These are phyloP conservation scores for Geranium rotundifolium DNA, from an alignment of 345 rosid species.

Conservation along the genomic window DNA sequence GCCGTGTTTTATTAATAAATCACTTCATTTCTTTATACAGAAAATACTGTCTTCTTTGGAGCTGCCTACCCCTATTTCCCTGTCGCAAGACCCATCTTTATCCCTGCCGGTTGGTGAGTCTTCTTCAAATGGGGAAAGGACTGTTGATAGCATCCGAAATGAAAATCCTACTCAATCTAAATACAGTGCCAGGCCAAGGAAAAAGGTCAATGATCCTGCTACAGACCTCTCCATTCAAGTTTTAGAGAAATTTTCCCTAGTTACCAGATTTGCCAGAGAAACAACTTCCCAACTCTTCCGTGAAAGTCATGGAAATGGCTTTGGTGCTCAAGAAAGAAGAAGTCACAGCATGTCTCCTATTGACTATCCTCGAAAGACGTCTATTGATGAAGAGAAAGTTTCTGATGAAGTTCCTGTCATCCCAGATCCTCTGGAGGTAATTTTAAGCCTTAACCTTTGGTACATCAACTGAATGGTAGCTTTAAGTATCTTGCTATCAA, in stretches of 20 bases:
- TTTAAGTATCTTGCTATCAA: not conserved
- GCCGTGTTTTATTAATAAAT: not conserved
- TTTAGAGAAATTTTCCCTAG: conserved; percentile 85
- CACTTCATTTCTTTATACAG: conserved; percentile 30
- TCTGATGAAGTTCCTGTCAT: conserved; percentile 34
- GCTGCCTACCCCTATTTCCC: conserved; percentile 68
- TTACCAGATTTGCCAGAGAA: conserved; percentile 88
- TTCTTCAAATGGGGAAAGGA: conserved; percentile 28
- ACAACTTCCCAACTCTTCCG: conserved; percentile 81
- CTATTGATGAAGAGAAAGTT: conserved; percentile 27
- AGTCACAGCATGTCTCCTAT: conserved; percentile 22
- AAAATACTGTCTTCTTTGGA: conserved; percentile 83
- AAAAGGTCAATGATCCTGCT: conserved; percentile 70
- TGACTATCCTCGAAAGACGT: conserved; percentile 18
- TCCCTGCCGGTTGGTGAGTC: conserved; percentile 33
- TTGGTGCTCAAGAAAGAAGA: conserved; percentile 50
- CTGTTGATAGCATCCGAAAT: conserved; percentile 20
- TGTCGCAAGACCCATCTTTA: conserved; percentile 43
- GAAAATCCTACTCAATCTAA: conserved; percentile 28
- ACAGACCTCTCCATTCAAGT: conserved; percentile 83
- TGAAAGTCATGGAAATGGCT: conserved; percentile 49
- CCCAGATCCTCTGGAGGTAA: conserved; percentile 82
- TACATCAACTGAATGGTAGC: not conserved
- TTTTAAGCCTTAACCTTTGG: conserved; percentile 7
- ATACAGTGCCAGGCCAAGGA: conserved; percentile 43